Base-by-base conservation (phyloP, 2,329 filamentous ascomycete species). In the Stemphylium lycopersici region DNA sequence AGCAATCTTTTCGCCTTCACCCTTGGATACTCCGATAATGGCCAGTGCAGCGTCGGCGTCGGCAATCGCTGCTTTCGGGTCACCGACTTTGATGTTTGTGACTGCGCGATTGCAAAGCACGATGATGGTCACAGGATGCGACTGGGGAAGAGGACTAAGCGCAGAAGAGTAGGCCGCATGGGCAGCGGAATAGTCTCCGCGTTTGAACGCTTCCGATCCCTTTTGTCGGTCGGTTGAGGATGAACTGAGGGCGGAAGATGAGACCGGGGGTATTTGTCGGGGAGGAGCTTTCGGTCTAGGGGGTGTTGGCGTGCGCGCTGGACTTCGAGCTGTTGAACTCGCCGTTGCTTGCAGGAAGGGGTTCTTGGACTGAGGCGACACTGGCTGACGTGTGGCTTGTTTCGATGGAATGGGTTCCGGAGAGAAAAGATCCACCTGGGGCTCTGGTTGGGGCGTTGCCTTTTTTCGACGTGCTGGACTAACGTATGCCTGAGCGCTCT, bases 81-180 rank as follows among this genome's bases (percentile, higher is more conserved):
- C 91, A 41, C 95, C 95, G 0, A 90, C 93, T 76, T 98, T 98
- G 51, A 98, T 81, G 3, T 89, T 88, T 0, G 93, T 97, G 61
- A 98, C 81, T 3, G 95, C 90, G 48, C 91, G 90, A 72, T 99
- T 99, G 66, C 90, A 93, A 18, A 96, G 85, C 6, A 98, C 83
- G n/a, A 98, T 81, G 55, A 98, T 95, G 15, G 86, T 86, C 20
- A 98, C 81, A 0, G 93, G 93, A 72, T 99, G 95, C 3, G 82
- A 83, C 12, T 84, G 76, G 1, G 95, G 95, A 29, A 99, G 81
- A 33, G 86, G 84, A 1, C 83, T 79, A 2, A 99, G 80, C 1
- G 95, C 91, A 26, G 85, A 84, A 0, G 90, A 87, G 74, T 98
- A 99, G 1, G 89, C 88, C 16, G 86, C 82, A 67, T 97, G 91